Base-by-base conservation (phyloP, 352 stramenopile genomes). In the Phytophthora ramorum region DNA sequence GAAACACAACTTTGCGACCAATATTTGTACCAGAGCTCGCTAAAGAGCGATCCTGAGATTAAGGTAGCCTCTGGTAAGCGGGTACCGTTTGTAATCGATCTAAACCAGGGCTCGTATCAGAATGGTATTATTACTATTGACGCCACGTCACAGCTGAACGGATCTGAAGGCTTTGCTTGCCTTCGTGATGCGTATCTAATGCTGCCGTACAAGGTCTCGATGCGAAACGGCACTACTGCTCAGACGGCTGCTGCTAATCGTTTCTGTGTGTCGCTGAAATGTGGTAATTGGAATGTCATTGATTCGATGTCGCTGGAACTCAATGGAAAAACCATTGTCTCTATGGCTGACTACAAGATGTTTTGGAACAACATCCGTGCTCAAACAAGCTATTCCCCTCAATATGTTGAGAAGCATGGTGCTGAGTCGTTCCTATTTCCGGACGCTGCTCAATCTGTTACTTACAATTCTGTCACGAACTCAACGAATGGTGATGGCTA, bases 241-340 rank as follows among this genome's bases (percentile, higher is more conserved):
- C 49, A 56, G 20, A 56, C 49, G 9, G 46, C 45, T 52, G n/a
- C n/a, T n/a, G 47, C 57, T 12, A 76, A 70, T 43, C 69, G 69
- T 44, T 58, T 69, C 16, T 73, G 49, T 26, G 26, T 38, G 7
- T 56, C 34, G 14, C 57, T 73, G 7, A 73, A 76, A 30, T 60
- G 50, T 52, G 68, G 68, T 7, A 62, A 73, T 14, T 76, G 68
- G 63, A 76, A 76, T 20, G 64, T 72, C 10, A 46, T 46, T 22
- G 40, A 28, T 9, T 61, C 53, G 7, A 46, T 75, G 20, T 43
- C 22, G 38, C 40, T 73, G 0, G 69, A 73, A 37, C 35, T 77
- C 0, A 66, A 32, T 32, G 4, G 26, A 32, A 32, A 32, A 32
- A 32, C 26, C 26, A 32, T 32, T 32, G 26, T 32, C 2, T 32